A percentile compares a stretch with the other conserved stretches of the same genome.
Evolutionary conservation across 2,329 filamentous ascomycete genomes (phyloP).

Genomic region (Fusarium sp.): DNA sequence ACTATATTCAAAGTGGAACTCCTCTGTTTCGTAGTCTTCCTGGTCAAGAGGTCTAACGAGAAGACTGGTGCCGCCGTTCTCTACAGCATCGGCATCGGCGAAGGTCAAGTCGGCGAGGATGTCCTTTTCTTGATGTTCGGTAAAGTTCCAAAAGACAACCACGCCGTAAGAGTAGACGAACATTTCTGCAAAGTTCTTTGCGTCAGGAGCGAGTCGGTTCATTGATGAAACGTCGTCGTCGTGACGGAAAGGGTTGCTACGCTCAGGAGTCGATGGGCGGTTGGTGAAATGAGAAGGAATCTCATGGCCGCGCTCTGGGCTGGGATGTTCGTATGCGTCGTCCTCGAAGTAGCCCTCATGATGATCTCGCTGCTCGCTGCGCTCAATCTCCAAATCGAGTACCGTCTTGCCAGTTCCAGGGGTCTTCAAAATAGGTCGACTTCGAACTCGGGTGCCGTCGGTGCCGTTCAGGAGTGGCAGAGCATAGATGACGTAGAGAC

Average conservation of each 20-base stretch:
- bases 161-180: conserved; percentile 98
- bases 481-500: conserved; percentile 95
- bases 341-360: conserved; percentile 92
- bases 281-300: conserved; percentile 50
- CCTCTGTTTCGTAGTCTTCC: conserved; percentile 94
- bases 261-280: conserved; percentile 43
- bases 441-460: conserved; percentile 88
- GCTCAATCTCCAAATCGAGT: conserved; percentile 93
- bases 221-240: conserved; percentile 62
- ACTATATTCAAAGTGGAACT: conserved; percentile 99
- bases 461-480: conserved; percentile 85
- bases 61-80: conserved; percentile 72
- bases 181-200: conserved; percentile 89
- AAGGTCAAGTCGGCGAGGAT: conserved; percentile 95
- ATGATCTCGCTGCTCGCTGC: conserved; percentile 88
- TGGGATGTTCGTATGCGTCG: conserved; percentile 63
- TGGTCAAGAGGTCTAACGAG: conserved; percentile 84
- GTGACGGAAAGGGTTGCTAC: conserved; percentile 44
- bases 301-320: conserved; percentile 48
- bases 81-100: conserved; percentile 73
- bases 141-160: conserved; percentile 99
- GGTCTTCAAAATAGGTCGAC: conserved; percentile 90
- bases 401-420: conserved; percentile 90
- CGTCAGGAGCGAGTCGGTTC: conserved; percentile 73
- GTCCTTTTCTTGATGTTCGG: conserved; percentile 94